phyloP scores from a whole-genome alignment of 2,329 filamentous ascomycete genomes.

The Alternaria sp. region DNA sequence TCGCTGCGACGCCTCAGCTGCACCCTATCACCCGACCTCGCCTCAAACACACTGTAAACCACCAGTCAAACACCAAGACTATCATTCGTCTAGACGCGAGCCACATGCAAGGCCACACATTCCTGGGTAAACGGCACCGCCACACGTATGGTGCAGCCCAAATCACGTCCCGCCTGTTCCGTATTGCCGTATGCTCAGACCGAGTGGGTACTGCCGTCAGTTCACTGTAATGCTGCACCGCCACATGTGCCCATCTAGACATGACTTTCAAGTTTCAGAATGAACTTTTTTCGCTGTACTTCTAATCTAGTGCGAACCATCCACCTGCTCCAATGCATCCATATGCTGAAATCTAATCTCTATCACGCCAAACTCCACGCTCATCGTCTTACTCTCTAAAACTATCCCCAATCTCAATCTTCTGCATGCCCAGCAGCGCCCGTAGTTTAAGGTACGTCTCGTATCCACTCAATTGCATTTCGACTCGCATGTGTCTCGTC shows the following conservation, averaged over 20 bases:
- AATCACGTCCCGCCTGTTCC: slow-evolving; percentile 1
- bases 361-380: neutral
- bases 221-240: neutral
- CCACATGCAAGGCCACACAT: neutral
- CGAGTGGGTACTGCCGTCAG: neutral
- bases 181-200: neutral
- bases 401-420: slow-evolving; percentile 27
- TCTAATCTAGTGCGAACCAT: neutral
- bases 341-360: slow-evolving; percentile 1
- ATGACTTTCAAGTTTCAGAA: neutral
- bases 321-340: neutral
- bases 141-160: neutral
- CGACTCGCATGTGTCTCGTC: slow-evolving; percentile 61
- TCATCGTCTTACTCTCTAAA: slow-evolving; percentile 18
- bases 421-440: slow-evolving; percentile 55
- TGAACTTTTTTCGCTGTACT: neutral
- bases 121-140: slow-evolving; percentile 6
- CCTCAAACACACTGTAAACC: slow-evolving; percentile 30
- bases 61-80: slow-evolving; percentile 14
- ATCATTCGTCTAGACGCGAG: slow-evolving; percentile 1
- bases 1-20: neutral
- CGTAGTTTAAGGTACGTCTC: slow-evolving; percentile 62
- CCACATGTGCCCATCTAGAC: neutral
- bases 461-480: slow-evolving; percentile 64
- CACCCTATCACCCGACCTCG: slow-evolving; percentile 3